Percentiles rank a stretch among this genome's conserved stretches.
Evolutionary conservation across 129 eudicot genomes (phyloP).

Genomic region (Ambrosia artemisiifolia): DNA sequence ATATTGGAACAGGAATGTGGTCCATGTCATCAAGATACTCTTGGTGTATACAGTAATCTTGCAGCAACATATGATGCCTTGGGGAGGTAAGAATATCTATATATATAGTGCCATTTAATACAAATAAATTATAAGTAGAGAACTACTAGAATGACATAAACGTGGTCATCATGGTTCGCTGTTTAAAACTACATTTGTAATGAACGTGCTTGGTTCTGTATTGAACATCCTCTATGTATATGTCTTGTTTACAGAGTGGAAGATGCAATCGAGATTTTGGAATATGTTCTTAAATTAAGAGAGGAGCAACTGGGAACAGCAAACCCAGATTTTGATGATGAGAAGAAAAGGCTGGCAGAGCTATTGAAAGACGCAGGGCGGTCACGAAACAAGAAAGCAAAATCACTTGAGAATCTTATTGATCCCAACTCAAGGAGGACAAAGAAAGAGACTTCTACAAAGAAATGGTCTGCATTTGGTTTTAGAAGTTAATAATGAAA

Average conservation of each 20-base stretch:
- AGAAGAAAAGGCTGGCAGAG: conserved; percentile 90
- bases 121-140: too few relatives aligned
- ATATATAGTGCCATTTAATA: too few relatives aligned
- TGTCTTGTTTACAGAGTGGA: conserved; percentile 53
- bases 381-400: conserved; percentile 83
- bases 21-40: conserved; percentile 96
- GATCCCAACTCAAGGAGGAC: conserved; percentile 83
- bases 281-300: conserved; percentile 82
- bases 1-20: conserved; percentile 95
- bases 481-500: conserved; percentile 54
- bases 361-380: conserved; percentile 95
- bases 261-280: conserved; percentile 95
- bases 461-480: conserved; percentile 95
- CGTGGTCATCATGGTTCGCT: too few relatives aligned
- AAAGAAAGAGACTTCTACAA: conserved; percentile 76
- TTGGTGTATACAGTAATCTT: conserved; percentile 96
- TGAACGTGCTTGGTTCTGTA: too few relatives aligned
- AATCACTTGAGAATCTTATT: conserved; percentile 90
- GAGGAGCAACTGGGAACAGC: conserved; percentile 98
- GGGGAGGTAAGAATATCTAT: conserved; percentile 61
- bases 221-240: not conserved
- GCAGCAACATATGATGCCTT: conserved; percentile 98
- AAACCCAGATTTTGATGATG: conserved; percentile 92
- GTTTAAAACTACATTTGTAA: too few relatives aligned
- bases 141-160: too few relatives aligned